Evolutionary conservation across 805 yeast species (phyloP).

Genomic region (Zygotorulaspora chibaensis): DNA sequence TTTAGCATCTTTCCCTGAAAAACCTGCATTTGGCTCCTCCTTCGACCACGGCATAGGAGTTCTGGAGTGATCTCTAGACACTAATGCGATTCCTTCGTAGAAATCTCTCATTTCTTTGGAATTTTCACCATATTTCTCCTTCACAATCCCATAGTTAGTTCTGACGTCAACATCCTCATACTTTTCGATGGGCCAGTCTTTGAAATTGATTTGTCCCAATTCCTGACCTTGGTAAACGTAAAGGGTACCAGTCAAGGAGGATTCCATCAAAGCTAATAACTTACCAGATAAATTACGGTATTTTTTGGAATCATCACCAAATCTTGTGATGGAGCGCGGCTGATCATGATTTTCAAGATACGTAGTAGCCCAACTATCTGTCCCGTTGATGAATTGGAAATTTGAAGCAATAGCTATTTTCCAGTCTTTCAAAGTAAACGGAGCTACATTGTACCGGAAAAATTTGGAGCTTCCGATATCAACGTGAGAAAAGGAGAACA

Average conservation of each 20-base stretch:
- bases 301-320: conserved; percentile 41
- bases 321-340: conserved; percentile 48
- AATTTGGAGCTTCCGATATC: conserved; percentile 38
- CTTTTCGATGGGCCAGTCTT: conserved; percentile 44
- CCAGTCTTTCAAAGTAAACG: conserved; percentile 38
- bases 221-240: conserved; percentile 61
- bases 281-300: conserved; percentile 41
- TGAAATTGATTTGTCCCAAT: conserved; percentile 49
- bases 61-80: conserved; percentile 48
- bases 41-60: conserved; percentile 52
- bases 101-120: conserved; percentile 26
- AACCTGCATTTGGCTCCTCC: conserved; percentile 39
- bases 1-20: conserved; percentile 35
- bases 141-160: conserved; percentile 38
- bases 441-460: conserved; percentile 30
- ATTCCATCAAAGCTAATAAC: conserved; percentile 42
- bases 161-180: conserved; percentile 47
- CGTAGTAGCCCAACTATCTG: conserved; percentile 57
- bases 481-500: conserved; percentile 35
- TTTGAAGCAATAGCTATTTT: conserved; percentile 39
- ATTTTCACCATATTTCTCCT: conserved; percentile 29
- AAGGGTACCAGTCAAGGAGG: conserved; percentile 49
- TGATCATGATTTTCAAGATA: conserved; percentile 58
- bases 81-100: conserved; percentile 33
- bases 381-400: conserved; percentile 40